Evolutionary conservation across 345 rosid species (phyloP).

Genomic region (Eucalyptus leucophloia): DNA sequence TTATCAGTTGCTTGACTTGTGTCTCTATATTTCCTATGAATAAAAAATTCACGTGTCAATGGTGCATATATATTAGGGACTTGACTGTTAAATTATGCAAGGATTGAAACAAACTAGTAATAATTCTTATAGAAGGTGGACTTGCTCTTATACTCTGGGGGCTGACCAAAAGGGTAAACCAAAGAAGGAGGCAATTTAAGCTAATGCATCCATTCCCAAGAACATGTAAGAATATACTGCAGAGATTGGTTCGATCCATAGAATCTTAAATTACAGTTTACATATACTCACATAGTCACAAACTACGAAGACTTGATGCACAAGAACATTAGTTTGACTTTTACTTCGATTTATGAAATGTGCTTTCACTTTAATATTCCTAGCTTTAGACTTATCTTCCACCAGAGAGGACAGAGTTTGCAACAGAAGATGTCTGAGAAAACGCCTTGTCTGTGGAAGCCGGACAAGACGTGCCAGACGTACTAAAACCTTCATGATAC

Average conservation of each 20-base stretch:
- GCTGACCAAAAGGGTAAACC: neutral
- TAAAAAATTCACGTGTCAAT: neutral
- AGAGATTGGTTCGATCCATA: neutral
- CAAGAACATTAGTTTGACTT: neutral
- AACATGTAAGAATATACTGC: neutral
- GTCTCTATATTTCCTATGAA: neutral
- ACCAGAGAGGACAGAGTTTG: too few species aligned
- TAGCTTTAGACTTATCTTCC: too few species aligned
- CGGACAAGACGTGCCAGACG: too few species aligned
- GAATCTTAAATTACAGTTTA: neutral
- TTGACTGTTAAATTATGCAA: neutral
- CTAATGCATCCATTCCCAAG: neutral
- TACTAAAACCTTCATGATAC: too few species aligned
- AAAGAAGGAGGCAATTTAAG: neutral
- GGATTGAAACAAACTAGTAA: neutral
- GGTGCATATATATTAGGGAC: neutral
- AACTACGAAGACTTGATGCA: neutral
- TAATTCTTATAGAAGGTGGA: neutral
- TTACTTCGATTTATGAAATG: too few species aligned
- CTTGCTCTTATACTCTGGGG: neutral
- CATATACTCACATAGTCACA: too few species aligned
- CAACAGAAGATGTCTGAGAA: too few species aligned
- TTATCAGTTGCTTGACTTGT: neutral
- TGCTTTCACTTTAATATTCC: neutral
- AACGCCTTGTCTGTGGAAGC: too few species aligned